phyloP scores from a whole-genome alignment of 2,329 filamentous ascomycete species.

The Sporothrix mexicana region DNA sequence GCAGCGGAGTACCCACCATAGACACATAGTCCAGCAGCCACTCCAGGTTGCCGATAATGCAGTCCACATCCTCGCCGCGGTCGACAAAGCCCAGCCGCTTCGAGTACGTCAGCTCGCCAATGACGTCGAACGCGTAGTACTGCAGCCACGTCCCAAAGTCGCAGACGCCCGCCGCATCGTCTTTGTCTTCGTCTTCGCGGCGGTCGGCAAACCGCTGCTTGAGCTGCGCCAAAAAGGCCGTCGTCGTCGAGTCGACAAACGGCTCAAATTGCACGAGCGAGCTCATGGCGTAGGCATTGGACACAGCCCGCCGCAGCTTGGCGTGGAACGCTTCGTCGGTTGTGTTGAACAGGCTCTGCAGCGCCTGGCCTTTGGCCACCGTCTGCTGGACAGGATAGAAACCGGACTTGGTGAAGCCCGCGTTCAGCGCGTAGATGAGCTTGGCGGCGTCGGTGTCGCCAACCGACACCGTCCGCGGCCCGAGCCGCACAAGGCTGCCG shows the following conservation, averaged over 20 bases:
- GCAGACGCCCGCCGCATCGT: constrained; percentile 34
- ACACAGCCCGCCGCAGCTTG: constrained; percentile 35
- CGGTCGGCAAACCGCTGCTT: constrained; percentile 38
- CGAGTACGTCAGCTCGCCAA: constrained; percentile 65
- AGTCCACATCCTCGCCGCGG: constrained; percentile 48
- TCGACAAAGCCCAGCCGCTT: constrained; percentile 68
- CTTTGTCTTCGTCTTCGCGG: no score
- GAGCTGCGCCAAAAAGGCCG: constrained; percentile 41
- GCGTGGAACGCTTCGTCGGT: constrained; percentile 18
- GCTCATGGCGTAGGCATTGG: constrained; percentile 39
- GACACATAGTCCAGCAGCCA: not conserved
- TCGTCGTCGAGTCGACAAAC: constrained; percentile 37
- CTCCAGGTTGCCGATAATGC: not conserved
- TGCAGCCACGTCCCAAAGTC: constrained; percentile 58
- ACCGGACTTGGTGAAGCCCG: not conserved
- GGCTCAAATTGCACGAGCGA: constrained; percentile 39
- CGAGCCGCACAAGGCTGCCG: not conserved
- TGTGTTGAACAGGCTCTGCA: constrained; percentile 25
- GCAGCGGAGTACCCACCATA: not conserved
- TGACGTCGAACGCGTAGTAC: constrained; percentile 69
- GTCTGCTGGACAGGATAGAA: constrained; percentile 15
- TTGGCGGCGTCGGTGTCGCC: not conserved
- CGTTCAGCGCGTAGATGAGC: constrained; percentile 10
- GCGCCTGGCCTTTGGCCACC: constrained; percentile 1
- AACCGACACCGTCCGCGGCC: constrained; percentile 9